Base-by-base conservation (phyloP, 768 basidiomycete species). In the Suillus bovinus region DNA sequence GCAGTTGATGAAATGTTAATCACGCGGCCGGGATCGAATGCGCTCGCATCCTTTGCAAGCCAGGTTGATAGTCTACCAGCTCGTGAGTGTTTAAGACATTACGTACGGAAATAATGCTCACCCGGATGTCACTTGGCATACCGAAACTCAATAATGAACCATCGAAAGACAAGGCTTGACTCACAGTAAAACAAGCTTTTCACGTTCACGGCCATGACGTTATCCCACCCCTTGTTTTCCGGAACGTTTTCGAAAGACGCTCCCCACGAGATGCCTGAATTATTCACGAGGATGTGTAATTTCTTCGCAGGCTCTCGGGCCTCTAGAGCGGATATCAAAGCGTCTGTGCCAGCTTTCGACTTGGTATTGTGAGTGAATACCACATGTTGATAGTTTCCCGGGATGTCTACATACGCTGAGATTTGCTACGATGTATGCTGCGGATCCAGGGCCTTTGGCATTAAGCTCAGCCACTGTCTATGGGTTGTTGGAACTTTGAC, bases 1-100 rank as follows among this genome's bases (percentile, higher is more conserved):
- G 87, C 79, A 4, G 83, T 81, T 1, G 92, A 93, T 1, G 92
- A 92, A 67, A 93, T 88, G 71, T 94, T 94, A 72, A 94, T 87
- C 14, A 94, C 88, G 33, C 88, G 84, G 1, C 81, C n/a, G n/a
- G n/a, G n/a, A n/a, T n/a, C n/a, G n/a, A n/a, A n/a, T n/a, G n/a
- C n/a, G n/a, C n/a, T n/a, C n/a, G n/a, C n/a, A n/a, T n/a, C n/a
- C n/a, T n/a, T n/a, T n/a, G n/a, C n/a, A n/a, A n/a, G n/a, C n/a
- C n/a, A n/a, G n/a, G n/a, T n/a, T n/a, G n/a, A n/a, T n/a, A n/a
- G n/a, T n/a, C n/a, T n/a, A n/a, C n/a, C n/a, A n/a, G n/a, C n/a
- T n/a, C n/a, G n/a, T n/a, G n/a, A n/a, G n/a, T n/a, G n/a, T n/a
- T n/a, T n/a, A 4, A 17, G 20, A 36, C n/a, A 29, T n/a, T 9